These are phyloP conservation scores for Fusarium fujikuroi DNA, from an alignment of 2,329 filamentous ascomycete genomes.

Conservation along the genomic window DNA sequence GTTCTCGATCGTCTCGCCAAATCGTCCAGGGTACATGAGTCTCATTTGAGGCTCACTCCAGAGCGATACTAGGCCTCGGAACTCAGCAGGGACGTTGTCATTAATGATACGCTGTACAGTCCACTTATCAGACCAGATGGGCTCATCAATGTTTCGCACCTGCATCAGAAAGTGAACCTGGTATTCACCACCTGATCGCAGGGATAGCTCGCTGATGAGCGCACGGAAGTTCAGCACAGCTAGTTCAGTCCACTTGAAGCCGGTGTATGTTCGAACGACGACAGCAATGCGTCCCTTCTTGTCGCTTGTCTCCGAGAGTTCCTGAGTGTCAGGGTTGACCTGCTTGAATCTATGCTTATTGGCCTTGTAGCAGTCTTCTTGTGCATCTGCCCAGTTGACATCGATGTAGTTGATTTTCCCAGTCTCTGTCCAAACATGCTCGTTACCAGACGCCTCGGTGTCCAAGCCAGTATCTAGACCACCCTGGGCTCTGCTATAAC, in stretches of 20 bases:
- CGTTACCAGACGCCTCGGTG: slow-evolving; percentile 74
- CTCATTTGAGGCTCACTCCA: slow-evolving; percentile 90
- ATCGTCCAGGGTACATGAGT: slow-evolving; percentile 76
- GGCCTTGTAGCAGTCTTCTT: slow-evolving; percentile 63
- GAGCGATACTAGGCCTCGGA: slow-evolving; percentile 81
- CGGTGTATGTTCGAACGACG: slow-evolving; percentile 82
- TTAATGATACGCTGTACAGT: slow-evolving; percentile 78
- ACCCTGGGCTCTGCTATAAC: slow-evolving; percentile 79
- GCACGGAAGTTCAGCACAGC: slow-evolving; percentile 84
- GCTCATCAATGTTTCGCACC: slow-evolving; percentile 80
- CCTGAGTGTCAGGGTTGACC: slow-evolving; percentile 53
- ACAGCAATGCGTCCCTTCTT: slow-evolving; percentile 75
- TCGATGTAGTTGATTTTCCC: slow-evolving; percentile 66
- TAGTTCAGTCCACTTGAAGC: slow-evolving; percentile 81
- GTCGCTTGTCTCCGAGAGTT: slow-evolving; percentile 43
- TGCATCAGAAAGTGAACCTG: slow-evolving; percentile 85
- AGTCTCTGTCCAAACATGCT: slow-evolving; percentile 65
- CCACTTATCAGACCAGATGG: slow-evolving; percentile 83
- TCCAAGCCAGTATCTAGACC: slow-evolving; percentile 78
- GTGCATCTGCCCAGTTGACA: slow-evolving; percentile 66
- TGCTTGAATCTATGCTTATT: slow-evolving; percentile 72
- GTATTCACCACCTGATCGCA: slow-evolving; percentile 85
- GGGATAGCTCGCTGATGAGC: slow-evolving; percentile 79
- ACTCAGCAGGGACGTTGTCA: slow-evolving; percentile 74
- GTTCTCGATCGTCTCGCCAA: slow-evolving; percentile 74